These are phyloP conservation scores for Oropetium thomaeum DNA, from an alignment of 176 grass and related monocot genomes.

Conservation along the genomic window DNA sequence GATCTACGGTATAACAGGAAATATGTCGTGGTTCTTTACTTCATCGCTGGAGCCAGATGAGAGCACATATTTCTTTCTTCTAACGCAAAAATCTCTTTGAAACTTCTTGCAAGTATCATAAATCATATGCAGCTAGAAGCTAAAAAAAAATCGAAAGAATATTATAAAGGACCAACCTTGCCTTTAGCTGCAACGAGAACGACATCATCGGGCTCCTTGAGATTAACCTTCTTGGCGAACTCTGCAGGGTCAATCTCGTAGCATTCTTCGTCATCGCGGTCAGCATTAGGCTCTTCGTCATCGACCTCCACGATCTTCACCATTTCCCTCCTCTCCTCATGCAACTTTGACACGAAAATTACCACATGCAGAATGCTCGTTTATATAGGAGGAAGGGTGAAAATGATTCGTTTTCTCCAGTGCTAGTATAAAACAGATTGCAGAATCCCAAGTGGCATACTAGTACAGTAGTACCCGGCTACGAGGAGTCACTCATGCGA, in stretches of 20 bases:
- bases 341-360: neutral
- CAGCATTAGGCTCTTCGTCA: neutral
- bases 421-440: neutral
- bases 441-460: conserved; percentile 33
- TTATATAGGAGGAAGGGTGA: conserved; percentile 31
- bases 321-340: neutral
- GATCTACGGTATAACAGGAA: conserved; percentile 34
- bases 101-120: neutral
- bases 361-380: neutral
- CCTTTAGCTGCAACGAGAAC: conserved; percentile 49
- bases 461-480: no score
- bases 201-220: conserved; percentile 40
- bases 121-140: neutral
- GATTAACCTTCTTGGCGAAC: conserved; percentile 30
- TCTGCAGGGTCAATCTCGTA: conserved; percentile 39
- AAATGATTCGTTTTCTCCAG: conserved; percentile 5
- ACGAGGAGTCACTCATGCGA: conserved; percentile 22
- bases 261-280: conserved; percentile 47
- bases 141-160: neutral
- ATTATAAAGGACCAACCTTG: conserved; percentile 18
- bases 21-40: conserved; percentile 22
- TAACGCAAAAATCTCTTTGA: neutral
- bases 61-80: neutral
- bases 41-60: neutral
- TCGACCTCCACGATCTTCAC: conserved; percentile 28